Evolutionary conservation across 768 basidiomycete species (phyloP).

Genomic region (Russula olivacea): DNA sequence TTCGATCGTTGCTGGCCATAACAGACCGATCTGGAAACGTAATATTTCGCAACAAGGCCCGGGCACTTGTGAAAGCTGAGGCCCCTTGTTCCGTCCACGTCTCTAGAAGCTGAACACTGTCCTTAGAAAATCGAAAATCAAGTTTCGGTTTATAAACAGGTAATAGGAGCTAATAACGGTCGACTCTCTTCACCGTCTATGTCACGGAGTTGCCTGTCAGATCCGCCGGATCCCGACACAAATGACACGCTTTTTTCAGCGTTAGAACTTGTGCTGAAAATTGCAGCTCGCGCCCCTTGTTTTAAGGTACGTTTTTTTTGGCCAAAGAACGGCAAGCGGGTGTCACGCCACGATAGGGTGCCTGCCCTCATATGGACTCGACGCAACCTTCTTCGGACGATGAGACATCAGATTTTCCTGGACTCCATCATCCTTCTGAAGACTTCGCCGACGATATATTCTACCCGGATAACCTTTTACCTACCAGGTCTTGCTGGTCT

Average conservation of each 20-base stretch:
- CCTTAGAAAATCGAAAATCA: slow-evolving; percentile 10
- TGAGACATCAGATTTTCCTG: slow-evolving; percentile 1
- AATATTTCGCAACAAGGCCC: slow-evolving; percentile 3
- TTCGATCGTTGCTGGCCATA: slow-evolving; percentile 19
- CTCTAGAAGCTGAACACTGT: neutral
- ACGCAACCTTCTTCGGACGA: neutral
- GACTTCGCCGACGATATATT: slow-evolving; percentile 2
- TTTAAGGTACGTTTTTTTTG: slow-evolving; percentile 10
- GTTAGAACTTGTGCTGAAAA: slow-evolving; percentile 18
- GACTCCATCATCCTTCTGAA: neutral
- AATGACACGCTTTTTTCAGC: slow-evolving; percentile 15
- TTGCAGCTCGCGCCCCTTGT: slow-evolving; percentile 10
- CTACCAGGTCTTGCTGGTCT: slow-evolving; percentile 2
- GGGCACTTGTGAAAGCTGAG: slow-evolving; percentile 5
- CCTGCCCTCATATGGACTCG: neutral
- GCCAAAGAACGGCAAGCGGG: neutral
- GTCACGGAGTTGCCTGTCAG: neutral
- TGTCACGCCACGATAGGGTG: slow-evolving; percentile 2
- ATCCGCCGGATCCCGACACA: neutral
- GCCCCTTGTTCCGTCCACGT: neutral
- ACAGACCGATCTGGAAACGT: slow-evolving; percentile 7
- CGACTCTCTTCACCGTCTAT: neutral
- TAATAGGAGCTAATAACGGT: neutral
- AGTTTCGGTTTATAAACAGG: slow-evolving; percentile 1
- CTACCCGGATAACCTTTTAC: neutral